phyloP scores from a whole-genome alignment of 495 filamentous ascomycete species.

The Hypoxylon crocopeplum region DNA sequence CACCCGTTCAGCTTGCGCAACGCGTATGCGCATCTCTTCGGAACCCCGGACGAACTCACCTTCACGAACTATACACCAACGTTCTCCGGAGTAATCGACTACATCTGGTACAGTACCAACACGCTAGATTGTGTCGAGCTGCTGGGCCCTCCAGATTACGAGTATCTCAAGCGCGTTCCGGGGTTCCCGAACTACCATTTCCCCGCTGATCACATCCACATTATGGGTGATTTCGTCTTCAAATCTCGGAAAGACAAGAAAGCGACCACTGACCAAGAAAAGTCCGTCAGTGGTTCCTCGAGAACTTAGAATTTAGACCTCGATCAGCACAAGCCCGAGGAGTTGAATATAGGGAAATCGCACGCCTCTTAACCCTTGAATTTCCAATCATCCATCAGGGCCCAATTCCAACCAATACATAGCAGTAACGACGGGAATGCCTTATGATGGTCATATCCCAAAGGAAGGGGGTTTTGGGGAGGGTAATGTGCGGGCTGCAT shows the following conservation, averaged over 20 bases:
- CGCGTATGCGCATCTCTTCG: conserved; percentile 72
- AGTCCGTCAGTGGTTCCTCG: conserved; percentile 45
- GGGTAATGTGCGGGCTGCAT: conserved; percentile 4
- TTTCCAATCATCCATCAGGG: background rate
- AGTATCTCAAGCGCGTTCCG: conserved; percentile 88
- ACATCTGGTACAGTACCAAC: conserved; percentile 96
- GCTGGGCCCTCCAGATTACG: conserved; percentile 87
- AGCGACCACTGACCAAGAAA: conserved; percentile 60
- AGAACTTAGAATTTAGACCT: conserved; percentile 3
- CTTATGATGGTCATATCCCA: background rate
- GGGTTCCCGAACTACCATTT: conserved; percentile 98
- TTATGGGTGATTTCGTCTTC: conserved; percentile 90
- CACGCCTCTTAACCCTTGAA: background rate
- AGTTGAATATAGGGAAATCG: background rate
- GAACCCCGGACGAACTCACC: conserved; percentile 74
- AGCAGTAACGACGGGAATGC: conserved; percentile 4
- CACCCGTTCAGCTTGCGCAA: conserved; percentile 95
- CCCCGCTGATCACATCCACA: conserved; percentile 93
- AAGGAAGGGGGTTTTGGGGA: conserved; percentile 1
- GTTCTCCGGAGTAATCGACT: conserved; percentile 91
- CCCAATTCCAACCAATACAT: background rate
- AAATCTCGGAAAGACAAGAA: conserved; percentile 87
- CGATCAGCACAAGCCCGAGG: background rate
- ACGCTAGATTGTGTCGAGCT: conserved; percentile 84
- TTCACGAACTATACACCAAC: conserved; percentile 97